A percentile compares a stretch with the other conserved stretches of the same genome.
Evolutionary conservation across 176 grass and related monocot genomes (phyloP).

Genomic region (Oryza longistaminata): DNA sequence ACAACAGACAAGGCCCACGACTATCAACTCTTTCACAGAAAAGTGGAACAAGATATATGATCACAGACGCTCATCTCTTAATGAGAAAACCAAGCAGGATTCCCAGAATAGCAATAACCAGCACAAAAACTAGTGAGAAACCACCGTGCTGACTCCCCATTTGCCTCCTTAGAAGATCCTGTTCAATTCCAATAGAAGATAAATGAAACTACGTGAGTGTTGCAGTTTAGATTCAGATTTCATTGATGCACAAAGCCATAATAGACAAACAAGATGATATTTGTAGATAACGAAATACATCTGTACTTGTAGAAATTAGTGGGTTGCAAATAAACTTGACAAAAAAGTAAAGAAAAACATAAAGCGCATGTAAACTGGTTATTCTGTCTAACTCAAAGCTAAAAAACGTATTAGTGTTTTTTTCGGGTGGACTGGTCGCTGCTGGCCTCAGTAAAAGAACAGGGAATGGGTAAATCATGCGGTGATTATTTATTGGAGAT

Average conservation of each 20-base stretch:
- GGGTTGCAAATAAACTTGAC: neutral
- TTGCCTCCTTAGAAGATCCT: conserved; percentile 72
- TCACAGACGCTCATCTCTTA: conserved; percentile 57
- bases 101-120: conserved; percentile 68
- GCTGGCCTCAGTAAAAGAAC: neutral
- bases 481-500: neutral
- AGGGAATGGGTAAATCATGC: neutral
- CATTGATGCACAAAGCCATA: conserved; percentile 7
- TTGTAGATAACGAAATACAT: conserved; percentile 11
- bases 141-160: conserved; percentile 52
- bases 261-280: neutral
- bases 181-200: conserved; percentile 29
- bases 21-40: conserved; percentile 26
- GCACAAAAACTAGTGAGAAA: conserved; percentile 63
- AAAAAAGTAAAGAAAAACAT: neutral
- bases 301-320: neutral
- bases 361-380: neutral
- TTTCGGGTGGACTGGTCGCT: neutral
- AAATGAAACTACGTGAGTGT: neutral
- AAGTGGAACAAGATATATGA: conserved; percentile 17
- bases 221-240: conserved; percentile 14
- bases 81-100: conserved; percentile 73
- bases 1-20: neutral
- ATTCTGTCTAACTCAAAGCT: neutral
- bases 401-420: neutral